A percentile compares a stretch with the other conserved stretches of the same genome.
phyloP scores from a whole-genome alignment of 2,329 filamentous ascomycete genomes.

The Pestalotiopsis sp. region DNA sequence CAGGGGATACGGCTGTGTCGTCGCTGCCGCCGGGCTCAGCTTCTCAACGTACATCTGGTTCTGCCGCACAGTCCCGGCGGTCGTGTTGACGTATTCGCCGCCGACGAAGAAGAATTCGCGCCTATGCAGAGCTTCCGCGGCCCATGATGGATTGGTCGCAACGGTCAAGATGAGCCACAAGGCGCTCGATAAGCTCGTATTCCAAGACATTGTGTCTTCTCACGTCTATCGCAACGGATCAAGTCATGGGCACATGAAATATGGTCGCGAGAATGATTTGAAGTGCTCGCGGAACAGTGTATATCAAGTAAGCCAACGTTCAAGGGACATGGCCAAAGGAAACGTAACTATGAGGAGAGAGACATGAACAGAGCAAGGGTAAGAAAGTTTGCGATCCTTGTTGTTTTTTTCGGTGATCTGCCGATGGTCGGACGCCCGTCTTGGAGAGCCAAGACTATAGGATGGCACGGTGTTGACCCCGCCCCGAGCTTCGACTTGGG shows the following conservation, averaged over 20 bases:
- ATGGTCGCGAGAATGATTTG: background rate
- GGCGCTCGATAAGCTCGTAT: background rate
- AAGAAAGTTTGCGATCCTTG: too few species aligned
- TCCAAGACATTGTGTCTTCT: background rate
- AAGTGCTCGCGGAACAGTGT: background rate
- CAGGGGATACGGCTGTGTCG: conserved; percentile 18
- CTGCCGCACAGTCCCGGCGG: background rate
- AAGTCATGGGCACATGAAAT: background rate
- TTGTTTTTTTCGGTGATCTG: background rate
- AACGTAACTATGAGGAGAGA: too few species aligned
- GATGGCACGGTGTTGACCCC: background rate
- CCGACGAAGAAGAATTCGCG: conserved; percentile 18
- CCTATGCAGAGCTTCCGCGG: conserved; percentile 9
- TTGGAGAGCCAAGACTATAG: background rate
- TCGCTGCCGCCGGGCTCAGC: conserved; percentile 1
- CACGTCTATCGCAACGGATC: background rate
- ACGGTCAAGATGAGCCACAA: background rate
- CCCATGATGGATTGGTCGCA: background rate
- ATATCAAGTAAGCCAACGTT: too few species aligned
- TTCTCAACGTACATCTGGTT: conserved; percentile 15
- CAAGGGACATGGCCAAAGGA: too few species aligned
- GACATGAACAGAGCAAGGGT: too few species aligned
- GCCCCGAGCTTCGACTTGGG: too few species aligned
- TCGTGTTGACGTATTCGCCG: conserved; percentile 13
- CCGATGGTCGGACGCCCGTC: background rate